Base-by-base conservation (phyloP, 495 filamentous ascomycete genomes). In the Hypoxylon fragiforme region DNA sequence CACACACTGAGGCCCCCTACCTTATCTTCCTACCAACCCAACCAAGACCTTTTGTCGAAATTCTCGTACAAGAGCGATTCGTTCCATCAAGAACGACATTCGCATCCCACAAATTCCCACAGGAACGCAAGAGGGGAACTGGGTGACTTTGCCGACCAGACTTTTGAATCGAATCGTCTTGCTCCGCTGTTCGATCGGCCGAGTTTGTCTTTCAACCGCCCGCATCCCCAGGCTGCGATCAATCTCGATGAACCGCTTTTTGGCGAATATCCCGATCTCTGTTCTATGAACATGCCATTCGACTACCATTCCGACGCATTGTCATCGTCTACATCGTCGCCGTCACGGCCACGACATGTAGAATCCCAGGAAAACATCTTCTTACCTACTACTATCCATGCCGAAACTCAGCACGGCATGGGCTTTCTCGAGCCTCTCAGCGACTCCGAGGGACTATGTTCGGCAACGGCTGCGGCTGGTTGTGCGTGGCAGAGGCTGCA, bases 171-270 rank as follows among this genome's bases (percentile, higher is more conserved):
- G 41, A 35, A 36, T 7, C 41, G 46, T 11, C 57, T 46, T 38
- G 57, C 36, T 9, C 31, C 50, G 12, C 41, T 55, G 8, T 61
- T 51, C 46, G 46, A 55, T 18, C 57, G 41, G 45, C 24, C 50
- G 15, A 31, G 34, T 11, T 41, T 50, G 21, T 32, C 57, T 14
- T 60, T 42, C 41, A 9, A 21, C 22, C 57, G 46, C 41, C 15
- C 41, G 15, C 39, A 21, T 11, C 45, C 44, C 13, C 57, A 60
- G 14, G 51, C 41, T 22, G 7, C 42, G 37, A 53, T 52, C 55
- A 15, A 7, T 36, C 55, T 53, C 48, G 38, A 44, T 48, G 35
- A 39, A 11, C 8, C 42, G 24, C 47, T 9, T 43, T 59, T 47
- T 31, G 35, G 47, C 26, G 41, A 51, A 14, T 61, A 55, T 31